A percentile compares a stretch with the other conserved stretches of the same genome.
Conservation (phyloP, 2,329 filamentous ascomycete genomes). For the Madurella fahalii region DNA sequence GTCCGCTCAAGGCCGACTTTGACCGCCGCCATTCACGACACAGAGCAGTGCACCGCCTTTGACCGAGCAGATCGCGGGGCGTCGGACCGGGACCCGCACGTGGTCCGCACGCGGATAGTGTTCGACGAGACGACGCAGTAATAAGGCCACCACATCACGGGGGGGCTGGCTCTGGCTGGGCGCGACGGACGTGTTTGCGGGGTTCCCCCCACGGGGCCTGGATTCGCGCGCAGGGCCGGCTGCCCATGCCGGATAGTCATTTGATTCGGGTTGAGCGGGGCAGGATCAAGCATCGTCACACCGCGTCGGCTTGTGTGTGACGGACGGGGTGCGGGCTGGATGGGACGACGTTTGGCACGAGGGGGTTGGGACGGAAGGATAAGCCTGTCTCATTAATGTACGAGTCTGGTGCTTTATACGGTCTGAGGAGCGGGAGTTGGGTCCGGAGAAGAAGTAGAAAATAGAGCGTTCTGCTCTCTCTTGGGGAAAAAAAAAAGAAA, state of each 20-base stretch:
- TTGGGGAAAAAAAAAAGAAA: too few species aligned
- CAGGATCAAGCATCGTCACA: constrained; percentile 27
- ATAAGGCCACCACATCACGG: too few species aligned
- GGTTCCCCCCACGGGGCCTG: constrained; percentile 28
- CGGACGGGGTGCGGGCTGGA: constrained; percentile 19
- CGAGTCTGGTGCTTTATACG: background rate
- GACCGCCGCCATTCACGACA: constrained; percentile 5
- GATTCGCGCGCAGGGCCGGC: constrained; percentile 18
- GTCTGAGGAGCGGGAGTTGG: background rate
- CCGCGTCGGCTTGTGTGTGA: constrained; percentile 18
- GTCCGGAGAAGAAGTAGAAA: too few species aligned
- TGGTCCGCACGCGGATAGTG: constrained; percentile 36
- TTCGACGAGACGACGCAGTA: constrained; percentile 18
- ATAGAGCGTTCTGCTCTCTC: too few species aligned
- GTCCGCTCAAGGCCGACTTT: constrained; percentile 1
- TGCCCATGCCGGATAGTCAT: constrained; percentile 27
- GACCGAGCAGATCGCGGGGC: constrained; percentile 31
- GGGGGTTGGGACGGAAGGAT: background rate
- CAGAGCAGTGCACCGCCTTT: constrained; percentile 11
- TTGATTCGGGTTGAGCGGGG: constrained; percentile 27
- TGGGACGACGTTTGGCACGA: constrained; percentile 13
- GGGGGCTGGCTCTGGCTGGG: too few species aligned
- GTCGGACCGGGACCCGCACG: constrained; percentile 31
- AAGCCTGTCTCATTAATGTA: background rate
- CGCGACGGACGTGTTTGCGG: constrained; percentile 25